A percentile compares a stretch with the other conserved stretches of the same genome.
These are phyloP conservation scores for Arthrobotrys iridis DNA, from an alignment of 2,329 filamentous ascomycete species.

Conservation along the genomic window DNA sequence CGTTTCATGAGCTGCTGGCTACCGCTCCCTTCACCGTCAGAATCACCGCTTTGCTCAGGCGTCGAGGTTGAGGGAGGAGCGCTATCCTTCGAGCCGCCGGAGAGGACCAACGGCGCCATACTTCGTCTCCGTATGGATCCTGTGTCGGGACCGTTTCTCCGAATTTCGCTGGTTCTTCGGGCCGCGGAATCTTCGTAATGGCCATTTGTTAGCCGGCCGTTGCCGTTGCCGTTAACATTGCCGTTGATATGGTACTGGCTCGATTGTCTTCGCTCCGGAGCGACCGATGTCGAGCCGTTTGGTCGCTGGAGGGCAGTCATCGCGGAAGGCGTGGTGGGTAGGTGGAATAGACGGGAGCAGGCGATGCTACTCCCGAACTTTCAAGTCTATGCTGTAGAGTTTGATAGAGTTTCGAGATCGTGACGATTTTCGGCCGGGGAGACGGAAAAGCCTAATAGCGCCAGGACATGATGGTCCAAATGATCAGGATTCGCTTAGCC, in stretches of 20 bases:
- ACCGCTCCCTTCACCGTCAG: conserved; percentile 27
- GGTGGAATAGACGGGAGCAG: conserved; percentile 28
- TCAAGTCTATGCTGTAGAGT: conserved; percentile 4
- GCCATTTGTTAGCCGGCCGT: conserved; percentile 37
- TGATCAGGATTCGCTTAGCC: conserved; percentile 51
- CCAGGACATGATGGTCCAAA: conserved; percentile 46
- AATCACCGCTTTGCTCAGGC: conserved; percentile 42
- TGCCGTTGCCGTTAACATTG: conserved; percentile 15
- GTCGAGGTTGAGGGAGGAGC: conserved; percentile 33
- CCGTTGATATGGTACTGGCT: conserved; percentile 46
- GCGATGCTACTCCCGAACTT: conserved; percentile 34
- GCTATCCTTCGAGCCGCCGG: conserved; percentile 10
- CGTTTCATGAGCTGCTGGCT: conserved; percentile 41
- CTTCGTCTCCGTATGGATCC: conserved; percentile 37
- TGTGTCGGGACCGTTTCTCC: conserved; percentile 39
- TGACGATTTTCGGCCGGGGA: conserved; percentile 42
- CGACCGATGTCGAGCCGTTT: conserved; percentile 45
- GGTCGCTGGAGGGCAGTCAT: conserved; percentile 53
- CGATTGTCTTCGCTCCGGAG: conserved; percentile 48
- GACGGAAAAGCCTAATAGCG: conserved; percentile 30
- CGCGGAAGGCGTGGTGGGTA: conserved; percentile 34
- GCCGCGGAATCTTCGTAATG: conserved; percentile 27
- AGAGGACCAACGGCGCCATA: conserved; percentile 18
- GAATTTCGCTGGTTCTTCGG: conserved; percentile 28
- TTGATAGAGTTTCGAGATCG: conserved; percentile 26